Evolutionary conservation across 257 asterid species (phyloP), one percentile per base, ranked within the genome.

Genomic region (Voacanga thouarsii): DNA sequence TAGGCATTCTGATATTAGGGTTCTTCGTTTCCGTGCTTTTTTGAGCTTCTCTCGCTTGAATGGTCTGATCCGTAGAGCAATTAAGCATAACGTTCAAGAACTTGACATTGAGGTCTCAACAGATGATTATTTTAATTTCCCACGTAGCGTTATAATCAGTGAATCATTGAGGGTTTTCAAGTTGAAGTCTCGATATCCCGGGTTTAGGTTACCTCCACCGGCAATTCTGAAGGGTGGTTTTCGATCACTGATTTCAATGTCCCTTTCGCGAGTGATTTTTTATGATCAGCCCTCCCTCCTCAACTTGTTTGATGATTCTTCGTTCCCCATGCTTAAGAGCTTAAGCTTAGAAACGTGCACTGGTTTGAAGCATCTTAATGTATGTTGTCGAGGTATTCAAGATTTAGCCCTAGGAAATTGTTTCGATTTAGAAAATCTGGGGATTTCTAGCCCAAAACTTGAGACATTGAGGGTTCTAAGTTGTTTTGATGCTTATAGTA

Each of bases 151-250:
- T 12, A 80, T 90, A 6, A 65, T 71, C 12, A 82, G 96, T 72
- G 75, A 78, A 18, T 78, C 94, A 0, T 76, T 92, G 26, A 80
- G 90, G 56, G 75, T 84, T 78, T 82, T 94, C 50, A 81, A 87
- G 72, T 79, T 94, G 69, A 87, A 85, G 49, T 94, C 98, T 0
- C 78, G 87, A 56, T 82, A 75, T 50, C 94, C 94, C 0, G 96
- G 98, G 2, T 94, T 94, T 77, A 78, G 97, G 64, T 77, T 94
- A 74, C 97, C 98, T 47, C 97, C 98, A 1, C 50, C 79, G 12
- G 77, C 80, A 19, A 77, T 87, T 72, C 83, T 94, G 86, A 87
- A 84, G 74, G 86, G 82, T 7, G 97, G 97, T 4, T 91, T 94
- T 56, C 82, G 78, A 78, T 84, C 90, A 0, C 72, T 94, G 11